Percentiles rank a stretch among this genome's conserved stretches.
Evolutionary conservation across 2,329 filamentous ascomycete genomes (phyloP).

Genomic region (Alternaria sp.): DNA sequence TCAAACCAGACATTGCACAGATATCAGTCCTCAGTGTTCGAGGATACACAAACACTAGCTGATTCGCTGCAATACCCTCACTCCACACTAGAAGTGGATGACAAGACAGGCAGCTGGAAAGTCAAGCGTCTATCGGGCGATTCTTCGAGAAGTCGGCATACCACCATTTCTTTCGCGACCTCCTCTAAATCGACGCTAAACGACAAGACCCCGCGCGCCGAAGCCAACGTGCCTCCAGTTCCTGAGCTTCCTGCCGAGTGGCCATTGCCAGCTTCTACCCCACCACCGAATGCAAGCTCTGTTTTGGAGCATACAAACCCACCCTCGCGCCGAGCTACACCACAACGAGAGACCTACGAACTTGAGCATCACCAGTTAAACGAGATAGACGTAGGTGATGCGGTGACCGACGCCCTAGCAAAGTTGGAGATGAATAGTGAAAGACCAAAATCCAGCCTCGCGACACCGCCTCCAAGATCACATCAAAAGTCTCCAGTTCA

Average conservation of each 20-base stretch:
- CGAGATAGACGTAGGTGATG: slow-evolving; percentile 25
- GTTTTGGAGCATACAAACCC: slow-evolving; percentile 25
- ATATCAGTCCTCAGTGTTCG: slow-evolving; percentile 42
- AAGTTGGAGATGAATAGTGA: slow-evolving; percentile 31
- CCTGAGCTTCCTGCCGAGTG: slow-evolving; percentile 36
- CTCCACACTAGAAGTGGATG: slow-evolving; percentile 43
- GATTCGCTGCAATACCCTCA: slow-evolving; percentile 45
- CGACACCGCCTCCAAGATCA: slow-evolving; percentile 8
- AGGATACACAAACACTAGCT: slow-evolving; percentile 43
- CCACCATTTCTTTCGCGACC: slow-evolving; percentile 21
- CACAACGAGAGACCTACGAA: slow-evolving; percentile 21
- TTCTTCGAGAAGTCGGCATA: slow-evolving; percentile 19
- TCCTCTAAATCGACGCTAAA: slow-evolving; percentile 26
- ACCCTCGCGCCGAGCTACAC: slow-evolving; percentile 15
- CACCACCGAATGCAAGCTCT: slow-evolving; percentile 20
- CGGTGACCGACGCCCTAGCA: slow-evolving; percentile 29
- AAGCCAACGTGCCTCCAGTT: slow-evolving; percentile 34
- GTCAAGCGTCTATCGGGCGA: slow-evolving; percentile 38
- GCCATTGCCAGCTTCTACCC: slow-evolving; percentile 33
- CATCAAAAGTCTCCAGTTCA: slow-evolving; percentile 3
- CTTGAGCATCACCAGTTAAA: slow-evolving; percentile 29
- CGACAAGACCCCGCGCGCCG: slow-evolving; percentile 26
- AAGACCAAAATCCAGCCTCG: slow-evolving; percentile 12
- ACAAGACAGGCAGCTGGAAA: slow-evolving; percentile 44
- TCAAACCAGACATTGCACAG: slow-evolving; percentile 41